phyloP scores from a whole-genome alignment of 1,284 basidiomycete species.

The Irpex rosettiformis region DNA sequence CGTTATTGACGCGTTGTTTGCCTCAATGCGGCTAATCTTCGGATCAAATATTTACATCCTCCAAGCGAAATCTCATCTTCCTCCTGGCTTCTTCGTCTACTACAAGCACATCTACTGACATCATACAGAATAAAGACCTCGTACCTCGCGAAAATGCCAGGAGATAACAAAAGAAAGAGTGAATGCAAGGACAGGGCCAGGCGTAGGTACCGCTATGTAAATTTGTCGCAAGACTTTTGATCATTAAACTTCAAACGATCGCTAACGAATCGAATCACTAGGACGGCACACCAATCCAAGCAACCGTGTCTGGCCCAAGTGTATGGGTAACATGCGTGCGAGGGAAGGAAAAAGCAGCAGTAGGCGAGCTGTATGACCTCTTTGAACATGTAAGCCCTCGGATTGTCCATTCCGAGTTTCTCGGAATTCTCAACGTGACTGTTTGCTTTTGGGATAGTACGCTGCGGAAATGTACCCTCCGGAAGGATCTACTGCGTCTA shows the following conservation, averaged over 20 bases:
- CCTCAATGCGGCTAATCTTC: background rate
- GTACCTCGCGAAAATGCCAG: slow-evolving; percentile 14
- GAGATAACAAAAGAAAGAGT: slow-evolving; percentile 23
- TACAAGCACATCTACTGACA: background rate
- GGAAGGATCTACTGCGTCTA: slow-evolving; percentile 4
- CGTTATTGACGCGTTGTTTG: background rate
- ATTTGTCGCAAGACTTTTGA: slow-evolving; percentile 1
- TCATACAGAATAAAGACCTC: background rate
- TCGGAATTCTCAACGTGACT: background rate
- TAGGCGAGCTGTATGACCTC: slow-evolving; percentile 72
- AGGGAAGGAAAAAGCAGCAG: slow-evolving; percentile 74
- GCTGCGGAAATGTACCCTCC: slow-evolving; percentile 69
- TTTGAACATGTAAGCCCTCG: slow-evolving; percentile 63
- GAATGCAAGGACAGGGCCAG: slow-evolving; percentile 20
- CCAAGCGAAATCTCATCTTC: background rate
- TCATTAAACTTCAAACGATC: background rate
- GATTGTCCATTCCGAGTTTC: background rate
- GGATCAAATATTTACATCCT: background rate
- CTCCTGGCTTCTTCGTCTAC: background rate
- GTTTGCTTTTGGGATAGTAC: slow-evolving; percentile 40
- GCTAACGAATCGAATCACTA: slow-evolving; percentile 18
- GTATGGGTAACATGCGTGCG: slow-evolving; percentile 80
- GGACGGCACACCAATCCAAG: slow-evolving; percentile 64
- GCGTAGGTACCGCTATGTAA: slow-evolving; percentile 24
- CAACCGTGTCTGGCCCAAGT: slow-evolving; percentile 70